phyloP scores from a whole-genome alignment of 176 grass and related monocot species.

The Oropetium thomaeum region DNA sequence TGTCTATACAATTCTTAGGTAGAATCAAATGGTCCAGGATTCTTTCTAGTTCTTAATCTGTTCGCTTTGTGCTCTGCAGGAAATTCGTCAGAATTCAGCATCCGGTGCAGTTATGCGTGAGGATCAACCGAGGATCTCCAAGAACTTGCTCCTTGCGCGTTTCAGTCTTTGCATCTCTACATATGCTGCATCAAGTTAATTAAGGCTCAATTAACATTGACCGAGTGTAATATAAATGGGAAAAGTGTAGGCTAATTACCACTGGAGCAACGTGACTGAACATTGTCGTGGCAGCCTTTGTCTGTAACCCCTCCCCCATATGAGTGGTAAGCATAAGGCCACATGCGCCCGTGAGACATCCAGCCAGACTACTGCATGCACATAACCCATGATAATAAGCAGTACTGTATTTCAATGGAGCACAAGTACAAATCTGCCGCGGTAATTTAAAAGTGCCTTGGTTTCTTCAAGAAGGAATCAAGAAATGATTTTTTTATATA shows the following conservation, averaged over 20 bases:
- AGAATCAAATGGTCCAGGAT: conserved; percentile 35
- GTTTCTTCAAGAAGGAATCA: conserved; percentile 46
- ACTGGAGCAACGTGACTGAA: conserved; percentile 45
- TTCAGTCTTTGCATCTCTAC: neutral
- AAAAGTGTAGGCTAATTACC: conserved; percentile 18
- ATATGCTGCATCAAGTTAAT: neutral
- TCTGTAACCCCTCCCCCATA: conserved; percentile 23
- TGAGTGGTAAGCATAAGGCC: conserved; percentile 30
- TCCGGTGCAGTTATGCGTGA: neutral
- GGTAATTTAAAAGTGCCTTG: conserved; percentile 35
- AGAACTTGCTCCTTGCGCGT: conserved; percentile 7
- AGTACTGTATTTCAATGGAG: conserved; percentile 41
- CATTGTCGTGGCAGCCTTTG: conserved; percentile 51
- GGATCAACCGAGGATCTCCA: conserved; percentile 5
- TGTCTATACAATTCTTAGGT: conserved; percentile 41
- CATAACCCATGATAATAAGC: conserved; percentile 37
- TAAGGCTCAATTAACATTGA: conserved; percentile 19
- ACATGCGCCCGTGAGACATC: conserved; percentile 38
- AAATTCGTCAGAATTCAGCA: conserved; percentile 16
- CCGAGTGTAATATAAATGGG: conserved; percentile 32
- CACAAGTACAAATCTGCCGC: conserved; percentile 33
- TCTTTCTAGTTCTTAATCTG: conserved; percentile 36
- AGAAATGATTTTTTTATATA: conserved; percentile 17
- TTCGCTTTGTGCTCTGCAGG: conserved; percentile 23
- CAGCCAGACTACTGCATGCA: conserved; percentile 26